Base-by-base conservation (phyloP, 306 rosid genomes). In the Erythrophleum fordii region DNA sequence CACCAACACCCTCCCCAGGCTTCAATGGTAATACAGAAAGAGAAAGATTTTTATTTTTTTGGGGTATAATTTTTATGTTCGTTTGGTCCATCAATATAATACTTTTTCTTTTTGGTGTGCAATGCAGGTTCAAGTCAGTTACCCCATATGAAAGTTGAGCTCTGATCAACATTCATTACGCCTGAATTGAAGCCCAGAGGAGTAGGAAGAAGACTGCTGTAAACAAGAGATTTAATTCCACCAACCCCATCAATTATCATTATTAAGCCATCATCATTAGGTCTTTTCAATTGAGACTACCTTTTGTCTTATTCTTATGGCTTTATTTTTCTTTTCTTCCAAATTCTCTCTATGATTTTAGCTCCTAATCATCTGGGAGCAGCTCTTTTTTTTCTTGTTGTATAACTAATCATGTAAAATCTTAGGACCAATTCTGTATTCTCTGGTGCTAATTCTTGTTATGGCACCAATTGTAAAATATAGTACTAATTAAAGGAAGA, bases 401-500 rank as follows among this genome's bases (percentile, higher is more conserved):
- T 75, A 84, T 77, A 80, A 84, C 75, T 73, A 80, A 80, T 90
- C 85, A 84, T 91, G 95, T 93, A 91, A 91, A 91, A 89, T 92
- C 88, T 80, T 86, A 83, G 88, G 86, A 73, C 18, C 83, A 80
- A 82, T 78, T 88, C 88, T 89, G 91, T 80, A 82, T 78, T 82
- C 82, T 84, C 42, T 83, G 93, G 93, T 90, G 91, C 91, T 82
- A 65, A 82, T 72, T 85, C 79, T 79, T 65, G 73, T 79, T 64
- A 65, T 25, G 37, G 91, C 93, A 86, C 91, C 91, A 66, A 79
- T 72, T 86, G 94, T 93, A 89, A 89, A 88, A 90, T 94, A 87
- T 86, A 82, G 78, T 85, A 84, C 91, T 87, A 89, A 89, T 87
- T 85, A 87, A 84, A 86, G 85, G 56, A 81, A 82, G 80, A 79